These are phyloP conservation scores for Trichophyton schoenleinii DNA, from an alignment of 2,329 filamentous ascomycete species.

Conservation along the genomic window DNA sequence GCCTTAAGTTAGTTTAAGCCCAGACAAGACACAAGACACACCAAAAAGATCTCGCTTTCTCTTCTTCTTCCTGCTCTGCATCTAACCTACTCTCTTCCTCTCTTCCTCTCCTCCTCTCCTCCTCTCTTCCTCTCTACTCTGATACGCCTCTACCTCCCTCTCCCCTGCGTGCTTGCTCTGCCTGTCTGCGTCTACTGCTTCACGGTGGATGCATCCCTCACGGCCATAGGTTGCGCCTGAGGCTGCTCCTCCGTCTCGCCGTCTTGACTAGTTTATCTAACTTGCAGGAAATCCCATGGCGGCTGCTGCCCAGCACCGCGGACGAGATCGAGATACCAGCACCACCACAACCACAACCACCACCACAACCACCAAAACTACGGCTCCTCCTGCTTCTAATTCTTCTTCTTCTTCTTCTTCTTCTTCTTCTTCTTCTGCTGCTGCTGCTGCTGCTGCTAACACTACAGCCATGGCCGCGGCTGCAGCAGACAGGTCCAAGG, in stretches of 20 bases:
- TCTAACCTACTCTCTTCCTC: not conserved
- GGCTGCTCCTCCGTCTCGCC: not conserved
- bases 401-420: too few relatives aligned
- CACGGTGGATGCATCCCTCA: not conserved
- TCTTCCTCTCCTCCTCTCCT: conserved; percentile 5
- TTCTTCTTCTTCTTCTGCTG: too few relatives aligned
- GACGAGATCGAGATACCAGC: not conserved
- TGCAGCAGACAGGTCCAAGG: conserved; percentile 12
- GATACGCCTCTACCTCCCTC: not conserved
- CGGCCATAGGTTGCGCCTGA: not conserved
- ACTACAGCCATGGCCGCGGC: conserved; percentile 6
- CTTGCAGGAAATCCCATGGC: not conserved
- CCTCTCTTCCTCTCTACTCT: conserved; percentile 10
- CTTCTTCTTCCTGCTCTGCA: conserved; percentile 10
- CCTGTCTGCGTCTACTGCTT: not conserved
- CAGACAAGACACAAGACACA: too few relatives aligned
- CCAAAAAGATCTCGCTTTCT: too few relatives aligned
- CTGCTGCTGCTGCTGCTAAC: conserved; percentile 6
- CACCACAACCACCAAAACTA: not conserved
- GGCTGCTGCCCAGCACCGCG: not conserved
- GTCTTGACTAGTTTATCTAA: not conserved
- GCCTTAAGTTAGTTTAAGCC: too few relatives aligned
- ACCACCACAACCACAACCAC: not conserved
- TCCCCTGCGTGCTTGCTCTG: not conserved
- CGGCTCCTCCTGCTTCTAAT: not conserved